Base-by-base conservation (phyloP, 208 protist genomes). In the Wallacemonas sp. region DNA sequence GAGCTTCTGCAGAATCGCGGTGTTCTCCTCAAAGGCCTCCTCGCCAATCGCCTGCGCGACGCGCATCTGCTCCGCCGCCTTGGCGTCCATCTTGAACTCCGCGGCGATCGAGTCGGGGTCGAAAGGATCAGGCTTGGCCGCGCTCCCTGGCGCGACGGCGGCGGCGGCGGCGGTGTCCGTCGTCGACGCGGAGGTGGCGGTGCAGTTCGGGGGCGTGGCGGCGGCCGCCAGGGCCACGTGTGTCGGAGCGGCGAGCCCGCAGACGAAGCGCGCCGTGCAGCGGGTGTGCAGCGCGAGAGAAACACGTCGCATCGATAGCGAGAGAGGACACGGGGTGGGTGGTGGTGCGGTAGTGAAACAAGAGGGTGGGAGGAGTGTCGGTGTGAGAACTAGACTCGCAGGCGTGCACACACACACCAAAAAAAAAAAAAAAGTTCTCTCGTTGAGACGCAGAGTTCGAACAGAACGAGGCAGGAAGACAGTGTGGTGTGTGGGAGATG, bases 1-100 rank as follows among this genome's bases (percentile, higher is more conserved):
- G 18, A 95, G 26, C 39, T 82, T 39, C 61, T 86, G 81, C 48
- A 95, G 49, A 72, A 95, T 95, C 14, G 62, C 32, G 8, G 82
- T 88, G 69, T 95, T 95, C 44, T 92, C 83, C 42, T 89, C 82
- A 61, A 95, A 95, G 12, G 48, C 77, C 44, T 90, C 67, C 32
- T 84, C 70, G 16, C 83, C 83, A 22, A 92, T 81, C 11, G 80
- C 83, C 39, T 74, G 29, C 11, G 81, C 78, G 23, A 94, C 64
- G 16, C 70, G 65, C 57, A 92, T 81, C 61, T 88, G 67, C 68
- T 84, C 74, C 29, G 66, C 57, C 12, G 83, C 73, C 44, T 74
- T 62, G 16, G 73, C 72, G 70, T 94, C 82, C 57, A 91, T 8
- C n/a, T 68, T 39, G 61, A 59, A 59, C 52, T 59, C 52, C 32